Conservation (phyloP, 345 rosid genomes). For the Mercurialis annua region DNA sequence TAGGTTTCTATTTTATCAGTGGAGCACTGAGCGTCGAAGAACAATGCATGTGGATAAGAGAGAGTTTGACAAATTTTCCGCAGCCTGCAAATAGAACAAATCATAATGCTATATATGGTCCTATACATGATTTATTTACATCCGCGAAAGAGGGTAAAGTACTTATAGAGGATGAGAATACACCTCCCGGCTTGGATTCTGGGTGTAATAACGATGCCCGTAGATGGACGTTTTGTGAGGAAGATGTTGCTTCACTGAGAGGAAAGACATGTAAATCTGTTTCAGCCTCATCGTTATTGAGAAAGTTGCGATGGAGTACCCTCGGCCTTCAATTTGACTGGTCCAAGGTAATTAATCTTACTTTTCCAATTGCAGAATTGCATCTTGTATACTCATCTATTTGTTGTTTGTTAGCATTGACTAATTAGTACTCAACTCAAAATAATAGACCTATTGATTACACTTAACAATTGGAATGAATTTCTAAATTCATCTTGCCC, state of each 20-base stretch:
- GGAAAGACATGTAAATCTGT: constrained; percentile 41
- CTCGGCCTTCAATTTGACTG: constrained; percentile 93
- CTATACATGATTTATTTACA: constrained; percentile 52
- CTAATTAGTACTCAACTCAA: background rate
- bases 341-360: constrained; percentile 56
- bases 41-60: constrained; percentile 81
- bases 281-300: constrained; percentile 46
- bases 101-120: constrained; percentile 81
- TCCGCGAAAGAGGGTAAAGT: constrained; percentile 57
- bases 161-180: constrained; percentile 40
- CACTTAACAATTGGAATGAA: constrained; percentile 3
- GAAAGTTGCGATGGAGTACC: constrained; percentile 93
- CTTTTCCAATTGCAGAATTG: background rate
- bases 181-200: constrained; percentile 22
- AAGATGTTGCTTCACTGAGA: constrained; percentile 22
- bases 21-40: constrained; percentile 69
- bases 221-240: constrained; percentile 60
- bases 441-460: background rate
- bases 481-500: constrained; percentile 13
- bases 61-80: constrained; percentile 62
- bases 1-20: constrained; percentile 82
- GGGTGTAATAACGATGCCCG: constrained; percentile 26
- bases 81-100: constrained; percentile 95
- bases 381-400: background rate
- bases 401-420: too few species aligned